These are phyloP conservation scores for Aspergillus alliaceus DNA, from an alignment of 2,329 filamentous ascomycete genomes.

Conservation along the genomic window DNA sequence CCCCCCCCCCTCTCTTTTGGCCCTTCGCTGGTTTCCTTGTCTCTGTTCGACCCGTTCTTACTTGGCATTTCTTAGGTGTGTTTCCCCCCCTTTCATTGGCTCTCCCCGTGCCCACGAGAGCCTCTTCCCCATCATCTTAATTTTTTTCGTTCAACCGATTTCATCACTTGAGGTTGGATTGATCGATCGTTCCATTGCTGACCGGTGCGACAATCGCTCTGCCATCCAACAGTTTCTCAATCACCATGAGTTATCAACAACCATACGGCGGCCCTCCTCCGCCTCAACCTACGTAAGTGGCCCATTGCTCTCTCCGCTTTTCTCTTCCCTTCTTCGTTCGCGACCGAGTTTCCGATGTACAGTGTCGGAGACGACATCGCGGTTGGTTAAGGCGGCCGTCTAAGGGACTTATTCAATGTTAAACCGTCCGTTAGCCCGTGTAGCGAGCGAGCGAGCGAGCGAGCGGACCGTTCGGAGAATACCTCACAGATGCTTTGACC, in stretches of 20 bases:
- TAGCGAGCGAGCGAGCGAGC: no score
- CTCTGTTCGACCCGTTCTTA: slow-evolving; percentile 6
- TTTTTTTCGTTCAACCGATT: not conserved
- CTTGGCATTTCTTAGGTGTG: slow-evolving; percentile 26
- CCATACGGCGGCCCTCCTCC: slow-evolving; percentile 31
- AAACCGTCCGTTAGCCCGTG: not conserved
- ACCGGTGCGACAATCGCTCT: slow-evolving; percentile 1
- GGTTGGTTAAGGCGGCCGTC: not conserved
- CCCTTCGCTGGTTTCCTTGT: not conserved
- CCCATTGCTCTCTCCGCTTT: not conserved
- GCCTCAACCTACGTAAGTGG: slow-evolving; percentile 40
- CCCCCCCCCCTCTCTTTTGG: not conserved
- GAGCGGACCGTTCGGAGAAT: not conserved
- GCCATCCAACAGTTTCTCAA: not conserved
- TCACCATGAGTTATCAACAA: slow-evolving; percentile 20
- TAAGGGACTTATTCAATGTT: not conserved
- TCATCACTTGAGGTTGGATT: not conserved
- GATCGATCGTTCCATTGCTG: not conserved
- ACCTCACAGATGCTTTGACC: not conserved
- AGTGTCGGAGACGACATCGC: not conserved
- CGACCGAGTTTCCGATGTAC: not conserved
- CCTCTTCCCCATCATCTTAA: slow-evolving; percentile 3
- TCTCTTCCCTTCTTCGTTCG: not conserved
- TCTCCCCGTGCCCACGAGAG: slow-evolving; percentile 1
- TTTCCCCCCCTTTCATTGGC: slow-evolving; percentile 17